Evolutionary conservation across 2,329 filamentous ascomycete genomes (phyloP).

Genomic region (Aspergillus luchuensis): DNA sequence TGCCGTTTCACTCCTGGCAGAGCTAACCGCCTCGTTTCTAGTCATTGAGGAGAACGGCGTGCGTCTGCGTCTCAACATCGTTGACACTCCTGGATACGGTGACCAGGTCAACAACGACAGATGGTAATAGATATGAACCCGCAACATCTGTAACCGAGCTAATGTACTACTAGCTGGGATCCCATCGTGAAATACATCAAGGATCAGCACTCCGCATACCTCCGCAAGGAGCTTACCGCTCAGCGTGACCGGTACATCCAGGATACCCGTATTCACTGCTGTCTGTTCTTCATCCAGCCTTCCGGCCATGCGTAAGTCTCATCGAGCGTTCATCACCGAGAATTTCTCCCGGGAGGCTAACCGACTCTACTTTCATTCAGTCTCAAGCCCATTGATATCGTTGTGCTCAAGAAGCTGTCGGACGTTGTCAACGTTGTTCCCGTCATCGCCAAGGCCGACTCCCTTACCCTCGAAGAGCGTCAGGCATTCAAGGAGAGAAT

Average conservation of each 20-base stretch:
- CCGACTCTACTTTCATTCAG: constrained; percentile 29
- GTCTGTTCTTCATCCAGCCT: constrained; percentile 98
- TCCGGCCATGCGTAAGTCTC: constrained; percentile 77
- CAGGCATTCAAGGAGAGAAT: constrained; percentile 97
- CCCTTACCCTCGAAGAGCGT: constrained; percentile 92
- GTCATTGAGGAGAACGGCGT: constrained; percentile 99
- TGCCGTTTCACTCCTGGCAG: constrained; percentile 3
- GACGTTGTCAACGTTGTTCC: constrained; percentile 99
- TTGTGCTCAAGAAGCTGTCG: constrained; percentile 98
- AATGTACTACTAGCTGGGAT: constrained; percentile 69
- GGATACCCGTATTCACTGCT: constrained; percentile 99
- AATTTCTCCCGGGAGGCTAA: constrained; percentile 4
- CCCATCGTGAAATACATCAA: constrained; percentile 99
- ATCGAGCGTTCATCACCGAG: neutral
- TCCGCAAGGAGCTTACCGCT: constrained; percentile 98
- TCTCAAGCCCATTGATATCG: constrained; percentile 98
- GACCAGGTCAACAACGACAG: constrained; percentile 99
- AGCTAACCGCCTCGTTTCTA: constrained; percentile 32
- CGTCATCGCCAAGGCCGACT: constrained; percentile 98
- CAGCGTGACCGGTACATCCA: constrained; percentile 99
- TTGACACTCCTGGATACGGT: constrained; percentile 97
- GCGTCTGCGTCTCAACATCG: constrained; percentile 95
- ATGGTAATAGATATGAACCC: constrained; percentile 56
- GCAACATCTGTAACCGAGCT: constrained; percentile 16
- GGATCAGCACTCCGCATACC: constrained; percentile 98